Base-by-base conservation (phyloP, 345 rosid species). In the Carallia pectinifolia region DNA sequence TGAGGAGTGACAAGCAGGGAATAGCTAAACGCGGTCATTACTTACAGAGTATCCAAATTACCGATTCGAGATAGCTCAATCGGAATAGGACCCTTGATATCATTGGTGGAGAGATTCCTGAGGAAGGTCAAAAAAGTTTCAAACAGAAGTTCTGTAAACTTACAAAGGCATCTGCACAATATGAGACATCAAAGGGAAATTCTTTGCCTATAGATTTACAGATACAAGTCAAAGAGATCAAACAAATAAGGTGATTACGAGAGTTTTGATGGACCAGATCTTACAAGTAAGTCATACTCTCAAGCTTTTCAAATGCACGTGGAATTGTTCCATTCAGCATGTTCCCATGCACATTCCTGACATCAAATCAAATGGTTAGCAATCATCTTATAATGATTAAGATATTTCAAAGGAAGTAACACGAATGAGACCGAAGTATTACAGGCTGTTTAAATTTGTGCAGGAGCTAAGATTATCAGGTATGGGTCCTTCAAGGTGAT, bases 271-370 rank as follows among this genome's bases (percentile, higher is more conserved):
- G 58, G 23, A 40, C 37, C 65, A 38, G 36, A 83, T 38, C 92
- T 90, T 85, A 95, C 99, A 95, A 73, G 76, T 90, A 83, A 37
- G 99, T 86, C 94, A 95, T 90, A 68, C 87, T 92, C 84, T 95
- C 98, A 12, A 92, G 96, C 78, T 79, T 87, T 77, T 88, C 92
- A 71, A 95, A 85, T 18, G 85, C 84, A 69, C 80, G 86, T 9
- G 99, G 99, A 56, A 92, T 89, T 54, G 89, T 84, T 60, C 94
- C 99, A 52, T 75, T 85, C 71, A 92, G 81, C 79, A 84, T 88
- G 81, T 95, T 95, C 52, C 98, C 96, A 17, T 95, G 89, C 64
- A 88, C 93, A 73, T 90, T 92, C 71, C 98, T 95, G 81, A 54
- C 72, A 70, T 27, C 64, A 67, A 73, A 82, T 36, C 23, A 76